Evolutionary conservation across 192 early-diverging fungal genomes (phyloP).

Genomic region (Glomus cerebriforme): DNA sequence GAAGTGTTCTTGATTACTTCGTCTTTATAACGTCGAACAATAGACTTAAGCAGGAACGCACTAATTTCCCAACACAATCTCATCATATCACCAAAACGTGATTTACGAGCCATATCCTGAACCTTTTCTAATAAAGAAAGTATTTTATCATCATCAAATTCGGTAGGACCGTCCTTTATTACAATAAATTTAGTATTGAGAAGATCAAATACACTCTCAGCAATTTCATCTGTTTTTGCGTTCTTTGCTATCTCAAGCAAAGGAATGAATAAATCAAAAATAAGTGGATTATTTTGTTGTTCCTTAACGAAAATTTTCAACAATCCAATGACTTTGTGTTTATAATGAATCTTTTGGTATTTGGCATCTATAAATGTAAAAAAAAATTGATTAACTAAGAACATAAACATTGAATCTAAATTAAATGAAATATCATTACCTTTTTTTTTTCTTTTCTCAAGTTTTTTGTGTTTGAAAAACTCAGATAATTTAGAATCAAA

Average conservation of each 20-base stretch:
- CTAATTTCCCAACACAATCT: background rate
- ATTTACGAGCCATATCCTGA: background rate
- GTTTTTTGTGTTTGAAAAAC: background rate
- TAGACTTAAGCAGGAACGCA: background rate
- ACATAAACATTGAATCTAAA: background rate
- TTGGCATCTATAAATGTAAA: background rate
- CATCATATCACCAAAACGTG: background rate
- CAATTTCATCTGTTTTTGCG: conserved; percentile 9
- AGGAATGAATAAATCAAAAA: conserved; percentile 9
- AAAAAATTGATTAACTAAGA: background rate
- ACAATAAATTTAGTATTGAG: background rate
- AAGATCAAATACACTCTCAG: background rate
- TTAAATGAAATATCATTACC: background rate
- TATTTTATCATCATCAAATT: background rate
- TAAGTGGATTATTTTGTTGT: conserved; percentile 11
- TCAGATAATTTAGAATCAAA: background rate
- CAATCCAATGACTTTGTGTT: conserved; percentile 19
- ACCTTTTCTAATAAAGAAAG: background rate
- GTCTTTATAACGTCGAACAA: background rate
- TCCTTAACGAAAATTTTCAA: background rate
- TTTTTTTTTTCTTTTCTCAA: conserved; percentile 7
- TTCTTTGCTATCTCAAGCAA: conserved; percentile 4
- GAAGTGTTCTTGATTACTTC: background rate
- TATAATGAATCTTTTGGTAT: conserved; percentile 7
- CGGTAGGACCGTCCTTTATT: background rate